Conservation (phyloP, 1,139 yeast genomes). For the Blastobotrys ciferrii region DNA sequence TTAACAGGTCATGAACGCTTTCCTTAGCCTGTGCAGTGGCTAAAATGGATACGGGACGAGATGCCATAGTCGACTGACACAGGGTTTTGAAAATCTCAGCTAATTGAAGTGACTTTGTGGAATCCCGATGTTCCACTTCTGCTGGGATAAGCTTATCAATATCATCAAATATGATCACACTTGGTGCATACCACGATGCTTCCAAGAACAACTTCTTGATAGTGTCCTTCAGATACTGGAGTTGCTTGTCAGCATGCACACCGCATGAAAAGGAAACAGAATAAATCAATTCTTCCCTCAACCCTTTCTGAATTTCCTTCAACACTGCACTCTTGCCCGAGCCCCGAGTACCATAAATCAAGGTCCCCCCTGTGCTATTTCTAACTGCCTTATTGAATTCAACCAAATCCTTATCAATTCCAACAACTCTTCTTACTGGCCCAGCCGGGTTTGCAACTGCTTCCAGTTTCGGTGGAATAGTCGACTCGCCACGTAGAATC, state of each 20-base stretch:
- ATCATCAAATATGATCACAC: conserved; percentile 74
- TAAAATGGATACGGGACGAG: conserved; percentile 52
- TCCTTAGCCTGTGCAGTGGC: conserved; percentile 66
- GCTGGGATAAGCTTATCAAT: conserved; percentile 74
- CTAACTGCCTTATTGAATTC: conserved; percentile 47
- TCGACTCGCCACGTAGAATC: conserved; percentile 50
- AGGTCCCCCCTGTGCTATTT: conserved; percentile 52
- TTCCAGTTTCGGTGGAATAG: conserved; percentile 37
- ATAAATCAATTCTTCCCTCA: conserved; percentile 46
- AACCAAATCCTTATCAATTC: conserved; percentile 50
- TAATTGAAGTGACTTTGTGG: conserved; percentile 56
- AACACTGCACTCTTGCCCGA: conserved; percentile 71
- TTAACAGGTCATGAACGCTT: conserved; percentile 57
- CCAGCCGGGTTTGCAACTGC: conserved; percentile 10
- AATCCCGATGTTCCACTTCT: conserved; percentile 68
- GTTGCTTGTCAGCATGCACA: conserved; percentile 54
- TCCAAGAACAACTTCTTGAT: conserved; percentile 54
- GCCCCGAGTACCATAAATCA: conserved; percentile 74
- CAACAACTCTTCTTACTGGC: conserved; percentile 46
- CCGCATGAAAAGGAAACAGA: conserved; percentile 53
- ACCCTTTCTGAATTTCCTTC: conserved; percentile 41
- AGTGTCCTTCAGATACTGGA: conserved; percentile 49
- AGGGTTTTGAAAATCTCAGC: conserved; percentile 47
- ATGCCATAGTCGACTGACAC: conserved; percentile 40
- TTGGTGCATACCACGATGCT: conserved; percentile 79